phyloP scores from a whole-genome alignment of 306 rosid species.

The Dalbergia cochinchinensis region DNA sequence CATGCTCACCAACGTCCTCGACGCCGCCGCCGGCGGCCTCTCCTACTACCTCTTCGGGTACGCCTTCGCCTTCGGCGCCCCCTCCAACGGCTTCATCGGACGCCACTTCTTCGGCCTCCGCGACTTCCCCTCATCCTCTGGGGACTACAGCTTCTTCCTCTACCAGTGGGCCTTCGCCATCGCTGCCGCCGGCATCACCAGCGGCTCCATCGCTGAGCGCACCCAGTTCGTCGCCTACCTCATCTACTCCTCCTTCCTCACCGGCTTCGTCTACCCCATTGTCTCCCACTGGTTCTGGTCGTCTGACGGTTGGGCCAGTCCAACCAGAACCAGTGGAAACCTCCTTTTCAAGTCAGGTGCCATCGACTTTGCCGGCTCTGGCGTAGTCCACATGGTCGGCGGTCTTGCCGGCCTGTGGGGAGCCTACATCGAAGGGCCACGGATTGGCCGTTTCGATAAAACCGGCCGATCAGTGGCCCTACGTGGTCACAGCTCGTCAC shows the following conservation, averaged over 20 bases:
- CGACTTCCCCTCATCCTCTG: constrained; percentile 44
- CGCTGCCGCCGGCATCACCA: constrained; percentile 79
- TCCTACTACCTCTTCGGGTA: constrained; percentile 84
- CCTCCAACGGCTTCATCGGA: constrained; percentile 84
- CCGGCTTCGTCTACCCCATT: constrained; percentile 78
- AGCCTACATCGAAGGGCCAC: constrained; percentile 76
- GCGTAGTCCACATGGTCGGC: constrained; percentile 87
- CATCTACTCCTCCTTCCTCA: constrained; percentile 73
- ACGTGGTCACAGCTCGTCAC: constrained; percentile 73
- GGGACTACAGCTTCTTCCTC: constrained; percentile 76
- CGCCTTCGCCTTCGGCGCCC: constrained; percentile 81
- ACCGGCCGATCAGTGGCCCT: constrained; percentile 69
- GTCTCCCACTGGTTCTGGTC: constrained; percentile 94
- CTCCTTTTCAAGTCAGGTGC: constrained; percentile 63
- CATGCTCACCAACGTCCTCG: constrained; percentile 94
- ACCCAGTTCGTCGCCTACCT: constrained; percentile 85
- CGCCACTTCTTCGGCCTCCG: constrained; percentile 75
- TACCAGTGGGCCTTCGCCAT: constrained; percentile 96
- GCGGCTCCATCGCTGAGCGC: constrained; percentile 89
- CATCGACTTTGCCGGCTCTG: constrained; percentile 78
- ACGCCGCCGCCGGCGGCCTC: constrained; percentile 81
- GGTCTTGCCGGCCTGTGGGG: constrained; percentile 89
- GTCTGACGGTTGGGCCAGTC: constrained; percentile 76
- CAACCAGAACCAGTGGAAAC: background rate
- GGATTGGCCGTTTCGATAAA: constrained; percentile 77